Evolutionary conservation across 2,329 filamentous ascomycete genomes (phyloP).

Genomic region (Penicillium griseofulvum): DNA sequence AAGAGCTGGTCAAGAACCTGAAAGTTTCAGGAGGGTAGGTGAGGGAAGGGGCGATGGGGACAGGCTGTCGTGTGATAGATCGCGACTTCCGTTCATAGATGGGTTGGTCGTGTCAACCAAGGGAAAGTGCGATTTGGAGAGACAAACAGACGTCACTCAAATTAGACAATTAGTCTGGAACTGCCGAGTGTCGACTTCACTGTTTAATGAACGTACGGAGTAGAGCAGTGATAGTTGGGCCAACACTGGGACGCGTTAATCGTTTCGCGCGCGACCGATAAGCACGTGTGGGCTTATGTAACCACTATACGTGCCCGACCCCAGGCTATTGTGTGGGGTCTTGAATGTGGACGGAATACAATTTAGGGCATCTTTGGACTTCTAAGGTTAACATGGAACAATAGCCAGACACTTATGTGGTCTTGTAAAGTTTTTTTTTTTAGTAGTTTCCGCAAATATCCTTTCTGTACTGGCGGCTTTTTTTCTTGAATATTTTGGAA

Average conservation of each 20-base stretch:
- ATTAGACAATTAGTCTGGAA: background rate
- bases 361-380: background rate
- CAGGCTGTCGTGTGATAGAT: slow-evolving; percentile 6
- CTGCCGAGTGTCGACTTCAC: background rate
- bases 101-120: background rate
- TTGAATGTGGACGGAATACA: background rate
- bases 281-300: slow-evolving; percentile 21
- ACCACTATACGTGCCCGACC: background rate
- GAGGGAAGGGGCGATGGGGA: background rate
- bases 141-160: background rate
- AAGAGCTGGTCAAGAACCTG: background rate
- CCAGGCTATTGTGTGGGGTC: background rate
- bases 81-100: slow-evolving; percentile 3
- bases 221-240: slow-evolving; percentile 10
- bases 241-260: slow-evolving; percentile 22
- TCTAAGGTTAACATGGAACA: background rate
- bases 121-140: background rate
- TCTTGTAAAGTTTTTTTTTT: no score
- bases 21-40: background rate
- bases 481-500: no score
- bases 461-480: no score
- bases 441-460: no score
- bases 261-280: slow-evolving; percentile 25
- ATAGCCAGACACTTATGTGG: no score
- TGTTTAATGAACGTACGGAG: background rate